Conservation (phyloP, 1,284 basidiomycete species). For the Ustilago esculenta region DNA sequence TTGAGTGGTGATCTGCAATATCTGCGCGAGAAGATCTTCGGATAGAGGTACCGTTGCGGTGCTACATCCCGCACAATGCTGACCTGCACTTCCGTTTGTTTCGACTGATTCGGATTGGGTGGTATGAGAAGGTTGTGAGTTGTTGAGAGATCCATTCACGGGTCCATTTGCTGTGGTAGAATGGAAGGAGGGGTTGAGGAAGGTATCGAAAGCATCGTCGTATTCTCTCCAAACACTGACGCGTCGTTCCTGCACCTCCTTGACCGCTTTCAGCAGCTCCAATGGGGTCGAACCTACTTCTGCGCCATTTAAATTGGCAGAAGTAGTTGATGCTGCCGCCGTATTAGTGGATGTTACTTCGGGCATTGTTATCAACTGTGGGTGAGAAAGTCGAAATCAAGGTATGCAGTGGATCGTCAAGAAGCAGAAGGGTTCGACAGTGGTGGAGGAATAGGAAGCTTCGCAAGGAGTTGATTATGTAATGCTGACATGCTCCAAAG, state of each 20-base stretch:
- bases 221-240: constrained; percentile 51
- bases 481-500: constrained; percentile 12
- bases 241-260: constrained; percentile 50
- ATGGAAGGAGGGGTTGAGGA: constrained; percentile 11
- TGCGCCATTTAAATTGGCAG: too few relatives aligned
- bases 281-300: constrained; percentile 29
- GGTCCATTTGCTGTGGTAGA: constrained; percentile 2
- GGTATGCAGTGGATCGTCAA: too few relatives aligned
- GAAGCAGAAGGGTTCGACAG: background rate
- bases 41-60: constrained; percentile 25
- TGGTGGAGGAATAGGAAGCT: constrained; percentile 33
- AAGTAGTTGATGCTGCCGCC: too few relatives aligned
- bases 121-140: background rate
- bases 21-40: constrained; percentile 37
- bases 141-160: constrained; percentile 24
- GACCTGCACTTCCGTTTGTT: background rate
- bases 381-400: background rate
- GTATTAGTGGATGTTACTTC: constrained; percentile 2
- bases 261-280: constrained; percentile 42
- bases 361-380: constrained; percentile 7
- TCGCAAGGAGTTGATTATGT: constrained; percentile 14
- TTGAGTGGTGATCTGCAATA: constrained; percentile 50
- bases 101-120: background rate
- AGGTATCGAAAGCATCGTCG: constrained; percentile 49
- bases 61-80: constrained; percentile 28